Percentiles rank a stretch among this genome's conserved stretches.
Evolutionary conservation across 305 asterid genomes (phyloP).

Genomic region (Fraxinus nigra): DNA sequence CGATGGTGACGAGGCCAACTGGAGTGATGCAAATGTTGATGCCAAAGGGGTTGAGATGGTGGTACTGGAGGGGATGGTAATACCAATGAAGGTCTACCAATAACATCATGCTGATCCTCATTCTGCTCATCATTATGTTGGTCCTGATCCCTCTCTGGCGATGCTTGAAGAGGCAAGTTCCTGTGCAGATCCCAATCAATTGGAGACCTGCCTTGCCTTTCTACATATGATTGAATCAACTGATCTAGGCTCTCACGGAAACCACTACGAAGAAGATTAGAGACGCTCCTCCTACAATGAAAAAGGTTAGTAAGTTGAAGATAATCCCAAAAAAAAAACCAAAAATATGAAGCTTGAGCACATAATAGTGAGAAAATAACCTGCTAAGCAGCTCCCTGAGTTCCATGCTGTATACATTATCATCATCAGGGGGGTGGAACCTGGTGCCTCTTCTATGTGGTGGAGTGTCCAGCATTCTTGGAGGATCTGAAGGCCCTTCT

Average conservation of each 20-base stretch:
- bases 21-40: slow-evolving; percentile 73
- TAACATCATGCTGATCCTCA: slow-evolving; percentile 54
- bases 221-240: slow-evolving; percentile 77
- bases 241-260: slow-evolving; percentile 93
- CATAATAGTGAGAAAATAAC: slow-evolving; percentile 30
- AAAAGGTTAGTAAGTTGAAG: slow-evolving; percentile 13
- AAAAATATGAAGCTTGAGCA: neutral
- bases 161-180: slow-evolving; percentile 68
- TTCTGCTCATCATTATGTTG: slow-evolving; percentile 56
- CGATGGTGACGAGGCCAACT: slow-evolving; percentile 92
- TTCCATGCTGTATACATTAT: slow-evolving; percentile 87
- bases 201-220: slow-evolving; percentile 72
- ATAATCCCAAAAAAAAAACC: slow-evolving; percentile 1
- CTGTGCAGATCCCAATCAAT: slow-evolving; percentile 83
- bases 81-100: slow-evolving; percentile 57
- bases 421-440: slow-evolving; percentile 88
- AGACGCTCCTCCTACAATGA: slow-evolving; percentile 87
- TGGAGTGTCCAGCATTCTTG: slow-evolving; percentile 48
- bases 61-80: slow-evolving; percentile 84
- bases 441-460: slow-evolving; percentile 55
- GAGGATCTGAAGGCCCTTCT: slow-evolving; percentile 53
- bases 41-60: slow-evolving; percentile 91
- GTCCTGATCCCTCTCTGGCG: slow-evolving; percentile 57
- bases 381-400: slow-evolving; percentile 95
- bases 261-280: slow-evolving; percentile 90